Base-by-base conservation (phyloP, 805 yeast species). In the Trichomonascus vanleenenianus region DNA sequence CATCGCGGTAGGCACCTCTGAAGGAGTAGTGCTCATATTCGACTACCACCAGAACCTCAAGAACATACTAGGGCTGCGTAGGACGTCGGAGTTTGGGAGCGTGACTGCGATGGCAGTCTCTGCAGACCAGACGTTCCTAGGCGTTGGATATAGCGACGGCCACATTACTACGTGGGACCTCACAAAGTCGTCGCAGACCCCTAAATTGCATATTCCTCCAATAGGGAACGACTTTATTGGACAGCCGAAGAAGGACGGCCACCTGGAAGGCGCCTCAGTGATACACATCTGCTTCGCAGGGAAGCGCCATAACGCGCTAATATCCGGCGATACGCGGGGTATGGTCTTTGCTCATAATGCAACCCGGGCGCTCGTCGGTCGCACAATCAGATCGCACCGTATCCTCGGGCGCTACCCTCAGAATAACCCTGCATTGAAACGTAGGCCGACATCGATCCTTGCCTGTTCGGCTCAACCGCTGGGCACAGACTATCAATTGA, bases 81-180 rank as follows among this genome's bases (percentile, higher is more conserved):
- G 53, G 0, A 63, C 67, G 1, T 44, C 59, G 1, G 62, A 62
- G 11, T 59, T 68, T 31, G 79, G 82, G 0, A 53, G 71, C 0
- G 78, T 86, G 0, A 72, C 83, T 0, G 49, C 76, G 2, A 56
- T 88, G 19, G 69, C 77, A 0, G 63, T 83, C 11, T 81, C 93
- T 0, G 65, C 75, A 5, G 96, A 89, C 58, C 82, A 85, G 1
- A 70, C 83, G 0, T 75, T 73, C 55, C 51, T 87, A 2, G 86
- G 83, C 0, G 82, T 79, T 0, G 95, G 95, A 1, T 78, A 74
- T 52, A 66, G 70, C 3, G 64, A 71, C 18, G 97, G 97, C 0
- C 69, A 68, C 44, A 71, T 89, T 2, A 65, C 72, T 25, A 53
- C 85, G 1, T 91, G 96, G 95, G 80, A 84, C 50, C 53, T 82